phyloP scores from a whole-genome alignment of 2,329 filamentous ascomycete genomes.

The Alternaria sp. region DNA sequence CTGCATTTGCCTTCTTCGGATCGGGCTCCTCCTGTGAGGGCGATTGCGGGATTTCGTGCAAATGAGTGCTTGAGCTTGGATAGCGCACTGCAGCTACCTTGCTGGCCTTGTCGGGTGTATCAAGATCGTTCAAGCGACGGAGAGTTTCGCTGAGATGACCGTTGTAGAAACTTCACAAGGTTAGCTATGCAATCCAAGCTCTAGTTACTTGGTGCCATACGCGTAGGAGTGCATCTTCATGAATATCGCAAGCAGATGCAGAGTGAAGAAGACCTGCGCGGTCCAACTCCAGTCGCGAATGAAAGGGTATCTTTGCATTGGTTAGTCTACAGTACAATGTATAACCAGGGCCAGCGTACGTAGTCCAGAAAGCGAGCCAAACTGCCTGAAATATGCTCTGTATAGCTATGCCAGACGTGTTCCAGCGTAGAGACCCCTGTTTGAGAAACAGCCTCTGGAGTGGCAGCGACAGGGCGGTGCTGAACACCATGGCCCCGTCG shows the following conservation, averaged over 20 bases:
- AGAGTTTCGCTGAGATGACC: conserved; percentile 90
- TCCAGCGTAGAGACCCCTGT: conserved; percentile 71
- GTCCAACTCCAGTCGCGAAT: conserved; percentile 93
- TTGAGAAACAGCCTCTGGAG: conserved; percentile 73
- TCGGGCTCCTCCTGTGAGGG: conserved; percentile 52
- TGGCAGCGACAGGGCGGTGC: conserved; percentile 73
- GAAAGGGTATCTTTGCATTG: conserved; percentile 71
- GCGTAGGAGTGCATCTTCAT: conserved; percentile 99
- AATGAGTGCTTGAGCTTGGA: conserved; percentile 59
- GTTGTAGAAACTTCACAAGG: conserved; percentile 78
- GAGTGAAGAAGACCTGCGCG: conserved; percentile 89
- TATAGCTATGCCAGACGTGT: conserved; percentile 74
- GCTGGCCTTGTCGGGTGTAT: conserved; percentile 74
- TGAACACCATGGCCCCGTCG: conserved; percentile 84
- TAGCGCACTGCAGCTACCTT: conserved; percentile 78
- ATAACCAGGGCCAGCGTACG: conserved; percentile 48
- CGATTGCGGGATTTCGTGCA: conserved; percentile 58
- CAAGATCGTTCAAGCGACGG: conserved; percentile 78
- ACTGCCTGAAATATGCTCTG: conserved; percentile 81
- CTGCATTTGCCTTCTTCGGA: conserved; percentile 45
- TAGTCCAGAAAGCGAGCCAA: conserved; percentile 86
- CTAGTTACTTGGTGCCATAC: conserved; percentile 19
- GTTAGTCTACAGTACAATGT: conserved; percentile 8
- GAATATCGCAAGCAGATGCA: conserved; percentile 88
- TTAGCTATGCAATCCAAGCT: neutral